phyloP scores from a whole-genome alignment of 1,284 basidiomycete genomes.

The Exobasidium cylindrosporum region DNA sequence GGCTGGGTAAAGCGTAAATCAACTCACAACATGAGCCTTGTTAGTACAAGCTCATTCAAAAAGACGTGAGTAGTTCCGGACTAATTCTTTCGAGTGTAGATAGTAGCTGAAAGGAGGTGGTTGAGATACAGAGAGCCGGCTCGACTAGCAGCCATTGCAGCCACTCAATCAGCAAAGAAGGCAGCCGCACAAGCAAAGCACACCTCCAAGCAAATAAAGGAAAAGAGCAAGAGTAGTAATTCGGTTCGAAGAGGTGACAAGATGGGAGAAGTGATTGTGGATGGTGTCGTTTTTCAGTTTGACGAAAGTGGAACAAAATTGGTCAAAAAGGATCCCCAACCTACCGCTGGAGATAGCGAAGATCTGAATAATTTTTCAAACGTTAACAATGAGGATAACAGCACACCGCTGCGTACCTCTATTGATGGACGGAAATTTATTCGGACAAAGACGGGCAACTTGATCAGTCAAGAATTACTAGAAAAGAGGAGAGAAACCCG shows the following conservation, averaged over 20 bases:
- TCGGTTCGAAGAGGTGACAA: slow-evolving; percentile 40
- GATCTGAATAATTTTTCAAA: not conserved
- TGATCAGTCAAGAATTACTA: slow-evolving; percentile 53
- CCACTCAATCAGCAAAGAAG: slow-evolving; percentile 29
- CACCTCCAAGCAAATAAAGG: slow-evolving; percentile 6
- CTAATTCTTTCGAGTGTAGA: not conserved
- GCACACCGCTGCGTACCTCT: slow-evolving; percentile 39
- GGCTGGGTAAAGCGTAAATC: slow-evolving; percentile 48
- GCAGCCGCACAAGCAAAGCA: slow-evolving; percentile 15
- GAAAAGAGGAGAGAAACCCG: slow-evolving; percentile 39
- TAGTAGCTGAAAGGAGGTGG: slow-evolving; percentile 1
- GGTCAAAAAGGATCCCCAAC: slow-evolving; percentile 45
- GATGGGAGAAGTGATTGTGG: slow-evolving; percentile 58
- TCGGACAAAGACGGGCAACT: slow-evolving; percentile 57
- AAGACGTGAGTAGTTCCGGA: slow-evolving; percentile 28
- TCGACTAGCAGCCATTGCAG: slow-evolving; percentile 38
- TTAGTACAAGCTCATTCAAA: slow-evolving; percentile 37
- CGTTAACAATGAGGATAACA: slow-evolving; percentile 1
- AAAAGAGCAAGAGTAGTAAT: slow-evolving; percentile 13
- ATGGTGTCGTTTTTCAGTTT: slow-evolving; percentile 60
- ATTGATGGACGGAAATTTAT: slow-evolving; percentile 56
- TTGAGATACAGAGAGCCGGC: slow-evolving; percentile 24
- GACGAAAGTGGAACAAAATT: slow-evolving; percentile 59
- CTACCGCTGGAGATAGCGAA: slow-evolving; percentile 2
- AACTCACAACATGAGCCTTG: slow-evolving; percentile 44